phyloP scores from a whole-genome alignment of 164 flowering plant species.

The Platanus orientalis region DNA sequence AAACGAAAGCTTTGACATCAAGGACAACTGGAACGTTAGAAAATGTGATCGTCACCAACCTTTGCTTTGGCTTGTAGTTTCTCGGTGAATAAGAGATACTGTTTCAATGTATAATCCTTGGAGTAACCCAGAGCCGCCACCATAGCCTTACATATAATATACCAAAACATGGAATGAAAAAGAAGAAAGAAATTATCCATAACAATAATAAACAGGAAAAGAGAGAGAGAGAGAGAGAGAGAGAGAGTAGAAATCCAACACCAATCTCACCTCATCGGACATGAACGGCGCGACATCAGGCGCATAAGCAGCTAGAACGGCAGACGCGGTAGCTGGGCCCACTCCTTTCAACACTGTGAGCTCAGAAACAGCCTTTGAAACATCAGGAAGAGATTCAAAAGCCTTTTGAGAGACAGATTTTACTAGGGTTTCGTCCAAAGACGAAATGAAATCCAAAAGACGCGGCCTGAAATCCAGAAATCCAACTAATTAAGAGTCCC shows the following conservation, averaged over 20 bases:
- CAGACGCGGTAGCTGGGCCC: constrained; percentile 75
- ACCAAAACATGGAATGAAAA: no score
- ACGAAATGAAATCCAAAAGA: constrained; percentile 48
- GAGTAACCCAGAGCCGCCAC: constrained; percentile 47
- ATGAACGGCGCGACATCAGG: constrained; percentile 62
- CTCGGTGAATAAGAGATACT: constrained; percentile 38
- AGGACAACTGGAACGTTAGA: no score
- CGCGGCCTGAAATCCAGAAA: constrained; percentile 36
- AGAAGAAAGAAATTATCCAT: no score
- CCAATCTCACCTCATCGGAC: constrained; percentile 64
- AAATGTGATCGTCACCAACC: constrained; percentile 27
- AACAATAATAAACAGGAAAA: neutral
- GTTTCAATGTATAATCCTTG: constrained; percentile 62
- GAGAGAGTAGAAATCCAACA: neutral
- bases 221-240: neutral
- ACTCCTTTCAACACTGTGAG: constrained; percentile 63
- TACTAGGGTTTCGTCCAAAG: constrained; percentile 42
- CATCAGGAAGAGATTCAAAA: constrained; percentile 51
- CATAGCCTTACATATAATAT: constrained; percentile 43
- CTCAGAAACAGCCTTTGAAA: constrained; percentile 45
- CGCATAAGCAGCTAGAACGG: constrained; percentile 56
- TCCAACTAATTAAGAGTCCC: neutral
- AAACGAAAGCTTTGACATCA: no score
- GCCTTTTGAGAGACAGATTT: constrained; percentile 54
- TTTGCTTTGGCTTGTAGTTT: constrained; percentile 53